Percentiles rank a stretch among this genome's conserved stretches.
These are phyloP conservation scores for Vigna unguiculata DNA, from an alignment of 306 rosid genomes.

Conservation along the genomic window DNA sequence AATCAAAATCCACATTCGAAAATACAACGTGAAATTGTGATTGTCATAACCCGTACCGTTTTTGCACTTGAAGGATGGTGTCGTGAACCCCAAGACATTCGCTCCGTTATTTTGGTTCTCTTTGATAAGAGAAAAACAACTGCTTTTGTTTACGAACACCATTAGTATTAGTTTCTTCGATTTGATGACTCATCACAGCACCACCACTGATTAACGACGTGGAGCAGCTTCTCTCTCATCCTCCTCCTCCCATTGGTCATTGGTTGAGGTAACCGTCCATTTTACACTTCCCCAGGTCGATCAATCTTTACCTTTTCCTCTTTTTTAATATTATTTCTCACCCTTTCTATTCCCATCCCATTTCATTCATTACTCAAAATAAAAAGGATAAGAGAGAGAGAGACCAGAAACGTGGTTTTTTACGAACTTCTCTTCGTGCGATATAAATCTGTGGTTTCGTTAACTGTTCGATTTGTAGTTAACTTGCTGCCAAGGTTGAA, in stretches of 20 bases:
- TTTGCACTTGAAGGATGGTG: too few species aligned
- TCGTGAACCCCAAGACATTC: too few species aligned
- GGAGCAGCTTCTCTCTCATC: background rate
- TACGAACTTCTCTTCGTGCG: background rate
- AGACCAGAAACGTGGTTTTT: background rate
- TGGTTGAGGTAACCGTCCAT: slow-evolving; percentile 33
- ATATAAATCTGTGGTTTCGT: background rate
- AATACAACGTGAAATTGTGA: too few species aligned
- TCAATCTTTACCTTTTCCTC: background rate
- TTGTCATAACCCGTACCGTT: too few species aligned
- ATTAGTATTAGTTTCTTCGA: too few species aligned
- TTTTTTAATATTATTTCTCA: background rate
- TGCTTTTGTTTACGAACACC: too few species aligned
- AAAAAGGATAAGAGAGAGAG: background rate
- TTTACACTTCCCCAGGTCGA: slow-evolving; percentile 5
- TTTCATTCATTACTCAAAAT: slow-evolving; percentile 11
- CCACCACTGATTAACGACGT: background rate
- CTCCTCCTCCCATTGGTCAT: background rate
- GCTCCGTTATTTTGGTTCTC: too few species aligned
- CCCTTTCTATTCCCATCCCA: background rate
- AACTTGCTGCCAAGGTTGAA: slow-evolving; percentile 17
- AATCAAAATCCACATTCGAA: background rate
- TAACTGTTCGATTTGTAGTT: slow-evolving; percentile 21
- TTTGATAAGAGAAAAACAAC: too few species aligned
- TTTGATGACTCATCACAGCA: background rate